Conservation (phyloP, 129 eudicot genomes). For the Centrapalus pauciflorus region DNA sequence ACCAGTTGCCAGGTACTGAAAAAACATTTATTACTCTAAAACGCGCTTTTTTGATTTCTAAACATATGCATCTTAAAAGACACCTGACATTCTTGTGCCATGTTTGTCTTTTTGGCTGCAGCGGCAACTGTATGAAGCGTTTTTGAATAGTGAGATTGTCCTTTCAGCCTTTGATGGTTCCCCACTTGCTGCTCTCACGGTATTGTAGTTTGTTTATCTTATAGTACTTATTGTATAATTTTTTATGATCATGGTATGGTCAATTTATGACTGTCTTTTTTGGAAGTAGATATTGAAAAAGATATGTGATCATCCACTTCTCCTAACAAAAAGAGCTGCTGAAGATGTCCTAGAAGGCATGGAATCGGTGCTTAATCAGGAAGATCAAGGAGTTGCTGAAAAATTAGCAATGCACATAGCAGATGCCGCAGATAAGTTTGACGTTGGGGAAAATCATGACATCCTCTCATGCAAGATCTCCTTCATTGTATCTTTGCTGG, state of each 20-base stretch:
- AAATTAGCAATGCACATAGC: constrained; percentile 84
- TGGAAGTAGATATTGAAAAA: constrained; percentile 68
- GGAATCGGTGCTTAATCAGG: constrained; percentile 64
- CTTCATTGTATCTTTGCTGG: constrained; percentile 77
- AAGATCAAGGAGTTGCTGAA: constrained; percentile 75
- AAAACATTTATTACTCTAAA: not conserved
- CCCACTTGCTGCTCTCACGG: constrained; percentile 98
- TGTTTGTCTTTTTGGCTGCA: constrained; percentile 28
- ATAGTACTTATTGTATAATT: not conserved
- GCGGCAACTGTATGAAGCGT: constrained; percentile 93
- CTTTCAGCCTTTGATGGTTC: constrained; percentile 96
- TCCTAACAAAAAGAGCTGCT: constrained; percentile 92
- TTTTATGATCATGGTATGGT: not conserved
- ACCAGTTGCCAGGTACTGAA: constrained; percentile 65
- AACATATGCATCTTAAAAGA: not conserved
- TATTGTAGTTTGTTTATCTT: constrained; percentile 25
- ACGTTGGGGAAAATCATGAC: constrained; percentile 50
- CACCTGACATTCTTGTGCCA: not conserved
- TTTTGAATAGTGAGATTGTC: constrained; percentile 89
- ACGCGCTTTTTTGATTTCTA: not conserved
- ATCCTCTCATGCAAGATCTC: constrained; percentile 84
- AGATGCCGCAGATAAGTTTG: constrained; percentile 57
- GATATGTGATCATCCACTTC: constrained; percentile 96
- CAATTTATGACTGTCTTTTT: not conserved
- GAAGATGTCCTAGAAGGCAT: constrained; percentile 94